These are phyloP conservation scores for Drosera capensis DNA, from an alignment of 148 eudicot genomes.

Conservation along the genomic window DNA sequence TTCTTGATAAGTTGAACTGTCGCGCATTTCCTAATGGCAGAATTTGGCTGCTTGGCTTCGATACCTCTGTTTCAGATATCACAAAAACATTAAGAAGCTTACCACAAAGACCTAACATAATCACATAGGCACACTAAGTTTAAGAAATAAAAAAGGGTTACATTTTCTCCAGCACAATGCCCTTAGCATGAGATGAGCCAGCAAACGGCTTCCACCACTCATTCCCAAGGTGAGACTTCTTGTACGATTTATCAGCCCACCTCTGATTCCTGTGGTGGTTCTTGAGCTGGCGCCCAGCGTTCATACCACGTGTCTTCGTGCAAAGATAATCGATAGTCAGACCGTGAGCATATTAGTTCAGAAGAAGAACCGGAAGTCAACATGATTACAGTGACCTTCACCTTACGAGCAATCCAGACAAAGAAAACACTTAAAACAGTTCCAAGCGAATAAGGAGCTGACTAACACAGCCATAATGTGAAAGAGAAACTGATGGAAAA, in stretches of 20 bases:
- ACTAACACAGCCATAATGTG: too few relatives aligned
- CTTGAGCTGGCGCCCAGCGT: slow-evolving; percentile 92
- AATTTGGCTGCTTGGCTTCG: slow-evolving; percentile 96
- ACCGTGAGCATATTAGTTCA: too few relatives aligned
- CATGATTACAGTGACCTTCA: too few relatives aligned
- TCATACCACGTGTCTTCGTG: slow-evolving; percentile 84
- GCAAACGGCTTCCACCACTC: slow-evolving; percentile 96
- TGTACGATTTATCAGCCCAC: slow-evolving; percentile 88
- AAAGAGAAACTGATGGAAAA: too few relatives aligned
- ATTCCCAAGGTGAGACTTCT: slow-evolving; percentile 87
- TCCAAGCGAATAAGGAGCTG: too few relatives aligned
- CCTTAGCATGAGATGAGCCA: slow-evolving; percentile 90
- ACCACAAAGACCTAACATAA: neutral
- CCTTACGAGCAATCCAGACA: too few relatives aligned
- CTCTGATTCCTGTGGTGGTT: slow-evolving; percentile 70
- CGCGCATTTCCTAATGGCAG: slow-evolving; percentile 96
- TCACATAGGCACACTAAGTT: too few relatives aligned
- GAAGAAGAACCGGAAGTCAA: too few relatives aligned
- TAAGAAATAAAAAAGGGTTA: slow-evolving; percentile 13
- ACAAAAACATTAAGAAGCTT: neutral
- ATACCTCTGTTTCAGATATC: slow-evolving; percentile 41
- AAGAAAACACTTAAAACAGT: too few relatives aligned
- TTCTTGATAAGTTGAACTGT: slow-evolving; percentile 88
- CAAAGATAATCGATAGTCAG: too few relatives aligned
- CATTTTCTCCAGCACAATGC: slow-evolving; percentile 93